Conservation (phyloP, 805 yeast species). For the Tetrapisispora taiwanensis region DNA sequence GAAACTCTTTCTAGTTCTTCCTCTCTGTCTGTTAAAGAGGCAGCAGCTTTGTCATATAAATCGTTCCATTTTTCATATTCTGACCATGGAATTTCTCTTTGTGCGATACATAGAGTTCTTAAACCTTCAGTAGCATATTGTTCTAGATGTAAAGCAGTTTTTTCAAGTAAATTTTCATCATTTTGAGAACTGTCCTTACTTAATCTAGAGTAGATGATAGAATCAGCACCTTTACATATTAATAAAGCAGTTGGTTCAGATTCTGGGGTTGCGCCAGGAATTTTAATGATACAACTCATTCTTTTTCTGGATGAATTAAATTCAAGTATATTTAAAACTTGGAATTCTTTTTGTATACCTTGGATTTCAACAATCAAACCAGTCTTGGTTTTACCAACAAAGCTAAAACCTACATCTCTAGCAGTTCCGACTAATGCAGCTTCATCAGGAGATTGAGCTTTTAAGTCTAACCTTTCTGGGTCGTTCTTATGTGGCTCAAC, state of each 20-base stretch:
- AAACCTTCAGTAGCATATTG: conserved; percentile 77
- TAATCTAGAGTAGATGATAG: conserved; percentile 62
- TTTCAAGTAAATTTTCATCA: conserved; percentile 39
- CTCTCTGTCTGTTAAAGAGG: conserved; percentile 55
- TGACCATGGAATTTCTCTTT: conserved; percentile 51
- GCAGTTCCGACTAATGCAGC: conserved; percentile 82
- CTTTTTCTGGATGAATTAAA: conserved; percentile 80
- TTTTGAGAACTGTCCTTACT: conserved; percentile 31
- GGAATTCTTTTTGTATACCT: conserved; percentile 63
- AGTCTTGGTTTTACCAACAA: conserved; percentile 52
- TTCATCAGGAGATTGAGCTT: conserved; percentile 84
- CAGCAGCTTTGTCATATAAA: conserved; percentile 54
- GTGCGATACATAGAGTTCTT: conserved; percentile 74
- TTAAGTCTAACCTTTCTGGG: conserved; percentile 45
- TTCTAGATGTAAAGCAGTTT: conserved; percentile 66
- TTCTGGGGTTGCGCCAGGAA: conserved; percentile 39
- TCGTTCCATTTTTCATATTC: conserved; percentile 56
- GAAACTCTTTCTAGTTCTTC: conserved; percentile 65
- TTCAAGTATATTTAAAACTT: conserved; percentile 59
- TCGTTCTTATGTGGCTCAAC: conserved; percentile 56
- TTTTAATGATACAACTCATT: conserved; percentile 73
- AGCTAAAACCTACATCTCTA: conserved; percentile 63
- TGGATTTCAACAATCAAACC: conserved; percentile 60
- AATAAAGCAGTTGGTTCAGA: conserved; percentile 51
- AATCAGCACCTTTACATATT: conserved; percentile 82